These are phyloP conservation scores for Wallacemonas collosoma DNA, from an alignment of 208 protist genomes.

Conservation along the genomic window DNA sequence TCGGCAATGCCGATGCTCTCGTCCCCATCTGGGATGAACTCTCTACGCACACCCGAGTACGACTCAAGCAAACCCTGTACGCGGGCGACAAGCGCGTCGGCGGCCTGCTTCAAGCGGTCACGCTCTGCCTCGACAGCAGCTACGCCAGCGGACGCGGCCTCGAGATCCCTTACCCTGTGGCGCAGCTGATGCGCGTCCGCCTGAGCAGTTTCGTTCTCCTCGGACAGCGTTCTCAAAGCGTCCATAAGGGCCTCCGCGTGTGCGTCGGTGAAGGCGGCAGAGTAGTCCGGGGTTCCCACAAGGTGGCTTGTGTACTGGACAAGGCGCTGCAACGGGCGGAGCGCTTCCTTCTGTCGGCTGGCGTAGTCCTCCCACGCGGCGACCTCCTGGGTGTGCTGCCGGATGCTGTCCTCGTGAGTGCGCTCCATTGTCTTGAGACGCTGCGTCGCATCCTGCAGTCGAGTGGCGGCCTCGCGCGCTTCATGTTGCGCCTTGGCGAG, in stretches of 20 bases:
- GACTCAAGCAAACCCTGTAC: constrained; percentile 15
- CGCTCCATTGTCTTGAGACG: neutral
- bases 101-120: constrained; percentile 15
- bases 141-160: neutral
- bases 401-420: neutral
- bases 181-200: constrained; percentile 5
- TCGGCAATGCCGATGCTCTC: constrained; percentile 17
- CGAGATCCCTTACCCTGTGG: neutral
- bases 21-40: constrained; percentile 23
- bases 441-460: constrained; percentile 6
- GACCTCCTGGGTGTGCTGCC: constrained; percentile 3
- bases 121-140: constrained; percentile 10
- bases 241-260: constrained; percentile 12
- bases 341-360: constrained; percentile 1
- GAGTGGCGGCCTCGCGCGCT: neutral
- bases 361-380: constrained; percentile 6
- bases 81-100: constrained; percentile 1
- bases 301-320: constrained; percentile 8
- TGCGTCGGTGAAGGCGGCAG: constrained; percentile 13
- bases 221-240: neutral
- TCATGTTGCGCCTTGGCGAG: neutral
- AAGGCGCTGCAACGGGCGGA: neutral
- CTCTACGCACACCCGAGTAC: constrained; percentile 12
- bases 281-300: constrained; percentile 3
- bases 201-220: neutral